Evolutionary conservation across 2,329 filamentous ascomycete genomes (phyloP).

Genomic region (Aspergillus clavatus): DNA sequence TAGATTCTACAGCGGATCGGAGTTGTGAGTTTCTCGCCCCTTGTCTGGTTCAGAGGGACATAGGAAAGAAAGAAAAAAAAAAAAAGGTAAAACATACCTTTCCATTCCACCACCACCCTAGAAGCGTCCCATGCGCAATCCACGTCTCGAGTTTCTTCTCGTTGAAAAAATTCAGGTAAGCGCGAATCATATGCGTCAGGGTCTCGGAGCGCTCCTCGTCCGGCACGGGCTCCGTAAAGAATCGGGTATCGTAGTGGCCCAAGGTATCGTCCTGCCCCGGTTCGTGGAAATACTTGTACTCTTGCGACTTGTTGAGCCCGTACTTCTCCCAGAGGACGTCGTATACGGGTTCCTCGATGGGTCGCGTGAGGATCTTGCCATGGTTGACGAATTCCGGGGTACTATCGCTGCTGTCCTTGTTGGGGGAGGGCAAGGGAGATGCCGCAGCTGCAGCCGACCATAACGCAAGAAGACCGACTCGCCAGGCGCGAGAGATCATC

Average conservation of each 20-base stretch:
- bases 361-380: constrained; percentile 10
- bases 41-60: too few relatives aligned
- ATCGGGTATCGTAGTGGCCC: constrained; percentile 70
- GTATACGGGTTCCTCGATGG: background rate
- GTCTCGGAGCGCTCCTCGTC: constrained; percentile 64
- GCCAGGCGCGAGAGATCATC: constrained; percentile 19
- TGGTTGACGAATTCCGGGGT: constrained; percentile 3
- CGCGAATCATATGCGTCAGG: constrained; percentile 65
- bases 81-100: constrained; percentile 38
- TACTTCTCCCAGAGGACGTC: constrained; percentile 22
- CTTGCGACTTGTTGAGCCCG: constrained; percentile 26
- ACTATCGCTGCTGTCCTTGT: background rate
- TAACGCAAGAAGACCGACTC: constrained; percentile 16
- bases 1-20: constrained; percentile 51
- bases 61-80: too few relatives aligned
- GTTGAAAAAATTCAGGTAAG: constrained; percentile 65
- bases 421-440: constrained; percentile 9
- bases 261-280: constrained; percentile 56
- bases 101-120: constrained; percentile 87
- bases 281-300: constrained; percentile 62
- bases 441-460: constrained; percentile 16
- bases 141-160: constrained; percentile 69
- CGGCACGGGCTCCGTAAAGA: constrained; percentile 58
- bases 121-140: constrained; percentile 77
- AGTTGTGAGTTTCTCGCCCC: background rate